Percentiles rank a stretch among this genome's conserved stretches.
Evolutionary conservation across 139 green algal genomes (phyloP).

Genomic region (Volvox reticuliferus): DNA sequence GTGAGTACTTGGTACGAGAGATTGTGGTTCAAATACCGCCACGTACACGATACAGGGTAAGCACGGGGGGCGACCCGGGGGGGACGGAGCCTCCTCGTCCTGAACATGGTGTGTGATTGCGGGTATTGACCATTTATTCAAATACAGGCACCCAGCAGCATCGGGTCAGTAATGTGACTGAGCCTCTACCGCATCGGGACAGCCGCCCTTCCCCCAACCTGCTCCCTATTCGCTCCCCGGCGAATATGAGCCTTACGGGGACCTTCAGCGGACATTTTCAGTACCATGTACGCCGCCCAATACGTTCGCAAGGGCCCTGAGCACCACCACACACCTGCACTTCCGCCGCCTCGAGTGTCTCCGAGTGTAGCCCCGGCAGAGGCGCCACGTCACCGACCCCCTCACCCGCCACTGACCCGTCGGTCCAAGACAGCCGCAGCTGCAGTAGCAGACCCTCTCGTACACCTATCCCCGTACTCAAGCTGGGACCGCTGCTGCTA

Average conservation of each 20-base stretch:
- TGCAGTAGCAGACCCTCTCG: slow-evolving; percentile 69
- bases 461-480: background rate
- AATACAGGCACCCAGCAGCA: background rate
- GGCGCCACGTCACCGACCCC: slow-evolving; percentile 87
- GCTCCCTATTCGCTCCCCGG: background rate
- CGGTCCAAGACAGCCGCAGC: slow-evolving; percentile 38
- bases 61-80: too few relatives aligned
- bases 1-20: too few relatives aligned
- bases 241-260: too few relatives aligned
- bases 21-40: too few relatives aligned
- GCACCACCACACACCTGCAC: slow-evolving; percentile 66
- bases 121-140: too few relatives aligned
- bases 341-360: slow-evolving; percentile 75
- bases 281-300: background rate
- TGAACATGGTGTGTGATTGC: too few relatives aligned
- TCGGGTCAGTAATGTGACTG: background rate
- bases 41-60: too few relatives aligned
- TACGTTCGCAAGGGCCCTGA: too few relatives aligned
- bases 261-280: background rate
- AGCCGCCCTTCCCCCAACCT: too few relatives aligned
- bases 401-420: slow-evolving; percentile 8
- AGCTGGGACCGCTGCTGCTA: background rate
- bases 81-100: too few relatives aligned
- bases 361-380: slow-evolving; percentile 89
- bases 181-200: background rate